Evolutionary conservation across 108 stramenopile species (phyloP).

Genomic region (Tribonema minus): DNA sequence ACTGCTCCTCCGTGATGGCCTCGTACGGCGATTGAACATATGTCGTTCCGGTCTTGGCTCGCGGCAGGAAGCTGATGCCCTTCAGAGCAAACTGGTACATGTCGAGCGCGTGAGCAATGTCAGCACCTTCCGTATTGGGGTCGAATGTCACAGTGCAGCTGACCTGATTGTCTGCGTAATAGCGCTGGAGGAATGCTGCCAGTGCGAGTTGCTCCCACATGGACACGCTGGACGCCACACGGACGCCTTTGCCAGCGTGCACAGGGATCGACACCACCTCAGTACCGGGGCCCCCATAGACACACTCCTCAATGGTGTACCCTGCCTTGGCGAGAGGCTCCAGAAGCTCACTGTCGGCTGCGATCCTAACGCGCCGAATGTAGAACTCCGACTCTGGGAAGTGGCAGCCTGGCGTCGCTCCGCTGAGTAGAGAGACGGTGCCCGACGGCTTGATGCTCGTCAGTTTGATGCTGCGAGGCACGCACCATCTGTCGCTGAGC

Average conservation of each 20-base stretch:
- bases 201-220: slow-evolving; percentile 64
- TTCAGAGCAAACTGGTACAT: slow-evolving; percentile 63
- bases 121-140: slow-evolving; percentile 52
- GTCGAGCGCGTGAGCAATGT: slow-evolving; percentile 54
- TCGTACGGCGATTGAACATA: slow-evolving; percentile 54
- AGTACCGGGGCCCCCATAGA: slow-evolving; percentile 49
- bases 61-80: slow-evolving; percentile 54
- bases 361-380: slow-evolving; percentile 53
- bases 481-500: slow-evolving; percentile 14
- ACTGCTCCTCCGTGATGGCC: slow-evolving; percentile 34
- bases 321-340: slow-evolving; percentile 44
- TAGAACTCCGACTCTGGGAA: slow-evolving; percentile 60
- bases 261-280: slow-evolving; percentile 59
- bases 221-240: slow-evolving; percentile 38
- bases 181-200: slow-evolving; percentile 59
- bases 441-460: slow-evolving; percentile 60
- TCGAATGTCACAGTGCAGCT: slow-evolving; percentile 65
- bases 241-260: slow-evolving; percentile 60
- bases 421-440: slow-evolving; percentile 61
- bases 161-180: slow-evolving; percentile 65
- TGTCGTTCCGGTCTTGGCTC: slow-evolving; percentile 30
- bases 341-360: slow-evolving; percentile 51
- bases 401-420: slow-evolving; percentile 65
- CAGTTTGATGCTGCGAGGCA: slow-evolving; percentile 58
- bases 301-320: slow-evolving; percentile 42